Conservation (phyloP, 768 basidiomycete species). For the Dentipellis fragilis region DNA sequence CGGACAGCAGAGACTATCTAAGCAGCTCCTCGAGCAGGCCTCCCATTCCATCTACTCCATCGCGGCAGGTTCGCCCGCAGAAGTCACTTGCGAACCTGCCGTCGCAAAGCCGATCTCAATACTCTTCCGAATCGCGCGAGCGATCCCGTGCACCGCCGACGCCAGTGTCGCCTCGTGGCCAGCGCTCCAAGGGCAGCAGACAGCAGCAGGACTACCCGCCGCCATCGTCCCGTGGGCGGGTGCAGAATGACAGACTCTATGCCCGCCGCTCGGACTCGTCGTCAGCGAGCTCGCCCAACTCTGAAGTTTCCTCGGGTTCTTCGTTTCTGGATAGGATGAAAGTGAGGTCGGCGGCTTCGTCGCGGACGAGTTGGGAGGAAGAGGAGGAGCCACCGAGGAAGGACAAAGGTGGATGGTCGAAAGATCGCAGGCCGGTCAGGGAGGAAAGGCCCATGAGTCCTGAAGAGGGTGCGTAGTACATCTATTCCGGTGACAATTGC, state of each 20-base stretch:
- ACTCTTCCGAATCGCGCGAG: background rate
- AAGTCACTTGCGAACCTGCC: constrained; percentile 14
- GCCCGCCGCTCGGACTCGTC: constrained; percentile 4
- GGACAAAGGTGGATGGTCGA: constrained; percentile 1
- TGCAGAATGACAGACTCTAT: background rate
- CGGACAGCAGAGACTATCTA: constrained; percentile 4
- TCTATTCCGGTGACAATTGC: too few relatives aligned
- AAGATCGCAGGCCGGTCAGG: background rate
- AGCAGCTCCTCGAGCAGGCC: background rate
- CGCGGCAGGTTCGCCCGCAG: constrained; percentile 14
- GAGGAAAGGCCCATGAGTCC: background rate
- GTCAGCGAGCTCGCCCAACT: constrained; percentile 17
- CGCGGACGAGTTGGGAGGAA: constrained; percentile 36
- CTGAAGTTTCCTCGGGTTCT: constrained; percentile 21
- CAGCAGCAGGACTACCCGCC: background rate
- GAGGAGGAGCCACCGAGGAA: constrained; percentile 15
- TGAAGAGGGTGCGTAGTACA: too few relatives aligned
- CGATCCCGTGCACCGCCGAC: constrained; percentile 11
- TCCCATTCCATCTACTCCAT: constrained; percentile 2
- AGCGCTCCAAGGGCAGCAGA: background rate
- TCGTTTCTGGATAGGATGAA: constrained; percentile 30
- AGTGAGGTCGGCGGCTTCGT: constrained; percentile 22
- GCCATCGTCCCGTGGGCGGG: background rate
- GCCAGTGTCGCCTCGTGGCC: constrained; percentile 2
- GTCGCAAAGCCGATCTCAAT: background rate